Evolutionary conservation across 345 rosid species (phyloP).

Genomic region (Camelina laxa): DNA sequence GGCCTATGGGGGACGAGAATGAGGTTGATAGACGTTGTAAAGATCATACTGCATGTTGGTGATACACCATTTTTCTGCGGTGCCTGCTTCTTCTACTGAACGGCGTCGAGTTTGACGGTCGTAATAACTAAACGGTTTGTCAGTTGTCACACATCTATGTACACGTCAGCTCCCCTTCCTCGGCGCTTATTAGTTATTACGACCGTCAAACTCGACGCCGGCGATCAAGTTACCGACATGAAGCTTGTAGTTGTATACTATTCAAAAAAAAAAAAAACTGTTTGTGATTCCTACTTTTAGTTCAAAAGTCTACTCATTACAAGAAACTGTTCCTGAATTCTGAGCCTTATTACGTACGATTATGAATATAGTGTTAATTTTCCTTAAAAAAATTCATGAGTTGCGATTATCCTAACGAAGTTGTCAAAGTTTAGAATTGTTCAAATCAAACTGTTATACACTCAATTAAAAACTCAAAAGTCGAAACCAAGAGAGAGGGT

Average conservation of each 20-base stretch:
- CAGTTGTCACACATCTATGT: too few species aligned
- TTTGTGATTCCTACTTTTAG: not conserved
- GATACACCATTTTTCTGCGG: constrained; percentile 48
- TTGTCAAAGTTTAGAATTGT: not conserved
- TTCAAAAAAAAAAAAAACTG: too few species aligned
- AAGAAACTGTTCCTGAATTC: not conserved
- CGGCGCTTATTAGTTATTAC: too few species aligned
- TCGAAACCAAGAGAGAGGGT: not conserved
- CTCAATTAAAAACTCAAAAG: too few species aligned
- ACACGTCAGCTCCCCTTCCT: too few species aligned
- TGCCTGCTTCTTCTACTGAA: not conserved
- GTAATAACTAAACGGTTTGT: not conserved
- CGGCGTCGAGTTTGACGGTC: constrained; percentile 31
- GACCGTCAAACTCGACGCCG: too few species aligned
- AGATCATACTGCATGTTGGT: constrained; percentile 66
- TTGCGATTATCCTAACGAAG: not conserved
- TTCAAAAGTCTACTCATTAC: not conserved
- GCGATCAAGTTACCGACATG: not conserved
- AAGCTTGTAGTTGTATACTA: too few species aligned
- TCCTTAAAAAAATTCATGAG: not conserved
- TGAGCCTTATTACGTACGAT: not conserved
- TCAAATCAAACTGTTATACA: not conserved
- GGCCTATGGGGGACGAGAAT: constrained; percentile 10
- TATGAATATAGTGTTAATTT: not conserved
- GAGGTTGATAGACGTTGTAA: constrained; percentile 49